These are phyloP conservation scores for Sideroxylon spinosum DNA, from an alignment of 179 eudicot genomes.

Conservation along the genomic window DNA sequence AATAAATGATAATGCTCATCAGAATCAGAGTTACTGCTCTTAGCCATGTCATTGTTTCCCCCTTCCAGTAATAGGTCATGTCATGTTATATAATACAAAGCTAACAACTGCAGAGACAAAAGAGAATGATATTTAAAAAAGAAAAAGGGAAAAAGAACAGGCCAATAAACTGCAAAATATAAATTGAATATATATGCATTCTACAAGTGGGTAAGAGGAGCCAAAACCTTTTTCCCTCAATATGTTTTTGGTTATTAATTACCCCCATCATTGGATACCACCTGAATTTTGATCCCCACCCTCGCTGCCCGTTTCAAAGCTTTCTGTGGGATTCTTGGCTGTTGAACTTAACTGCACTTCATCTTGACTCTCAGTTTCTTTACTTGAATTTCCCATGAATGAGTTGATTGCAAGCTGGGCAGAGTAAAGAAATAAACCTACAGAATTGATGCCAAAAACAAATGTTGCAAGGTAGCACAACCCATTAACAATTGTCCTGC, in stretches of 20 bases:
- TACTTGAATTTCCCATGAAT: slow-evolving; percentile 36
- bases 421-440: slow-evolving; percentile 70
- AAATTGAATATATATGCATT: background rate
- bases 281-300: slow-evolving; percentile 45
- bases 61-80: no score
- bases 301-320: slow-evolving; percentile 18
- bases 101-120: slow-evolving; percentile 1
- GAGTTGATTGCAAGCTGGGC: slow-evolving; percentile 72
- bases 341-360: slow-evolving; percentile 10
- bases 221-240: slow-evolving; percentile 13
- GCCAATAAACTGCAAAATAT: slow-evolving; percentile 8
- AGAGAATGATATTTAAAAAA: background rate
- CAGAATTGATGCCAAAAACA: slow-evolving; percentile 70
- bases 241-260: background rate
- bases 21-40: background rate
- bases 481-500: slow-evolving; percentile 85
- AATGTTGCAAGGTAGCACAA: slow-evolving; percentile 91
- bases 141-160: background rate
- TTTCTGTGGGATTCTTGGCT: background rate
- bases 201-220: slow-evolving; percentile 11
- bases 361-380: slow-evolving; percentile 17
- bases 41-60: background rate
- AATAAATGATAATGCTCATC: background rate
- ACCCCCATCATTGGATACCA: slow-evolving; percentile 11
- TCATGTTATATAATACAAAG: background rate